Base-by-base conservation (phyloP, 306 rosid genomes). In the Herpetospermum pedunculosum region DNA sequence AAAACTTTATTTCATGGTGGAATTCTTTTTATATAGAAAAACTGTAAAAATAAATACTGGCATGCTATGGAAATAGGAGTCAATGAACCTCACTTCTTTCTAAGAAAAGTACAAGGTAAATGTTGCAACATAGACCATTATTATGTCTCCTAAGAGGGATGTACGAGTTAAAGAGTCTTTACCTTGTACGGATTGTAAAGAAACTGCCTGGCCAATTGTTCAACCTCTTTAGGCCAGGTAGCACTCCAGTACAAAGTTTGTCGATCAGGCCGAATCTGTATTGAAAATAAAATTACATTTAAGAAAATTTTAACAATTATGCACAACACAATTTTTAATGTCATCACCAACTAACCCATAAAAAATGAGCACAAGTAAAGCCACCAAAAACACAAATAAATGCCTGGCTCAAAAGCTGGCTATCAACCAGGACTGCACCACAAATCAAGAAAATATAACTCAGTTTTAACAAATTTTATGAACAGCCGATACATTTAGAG, bases 171-270 rank as follows among this genome's bases (percentile, higher is more conserved):
- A 46, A 48, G 44, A 54, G 75, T 77, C 79, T 78, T 19, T 87
- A 91, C 99, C 85, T 94, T 94, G 83, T 94, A 94, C 28, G 96
- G 91, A 72, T 94, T 91, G 78, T 94, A 91, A 41, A 94, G 99
- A 80, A 88, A 94, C 90, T 88, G 78, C 72, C 90, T 87, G 4
- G 99, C 85, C 77, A 91, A 75, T 73, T 89, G 92, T 82, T 94
- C 99, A 63, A 91, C 99, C 86, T 94, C 99, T 87, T 89, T 94
- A 12, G 99, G 99, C 99, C 99, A 94, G 43, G 97, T 94, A 78
- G 99, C 97, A 84, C 99, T 94, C 99, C 99, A 89, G 79, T 92
- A 94, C 74, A 89, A 80, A 64, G 99, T 94, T 75, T 94, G 99
- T 60, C 96, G 92, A 82, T 91, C 97, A 4, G 97, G 97, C 49